Percentiles rank a stretch among this genome's conserved stretches.
These are phyloP conservation scores for Mycena albidolilacea DNA, from an alignment of 768 basidiomycete species.

Conservation along the genomic window DNA sequence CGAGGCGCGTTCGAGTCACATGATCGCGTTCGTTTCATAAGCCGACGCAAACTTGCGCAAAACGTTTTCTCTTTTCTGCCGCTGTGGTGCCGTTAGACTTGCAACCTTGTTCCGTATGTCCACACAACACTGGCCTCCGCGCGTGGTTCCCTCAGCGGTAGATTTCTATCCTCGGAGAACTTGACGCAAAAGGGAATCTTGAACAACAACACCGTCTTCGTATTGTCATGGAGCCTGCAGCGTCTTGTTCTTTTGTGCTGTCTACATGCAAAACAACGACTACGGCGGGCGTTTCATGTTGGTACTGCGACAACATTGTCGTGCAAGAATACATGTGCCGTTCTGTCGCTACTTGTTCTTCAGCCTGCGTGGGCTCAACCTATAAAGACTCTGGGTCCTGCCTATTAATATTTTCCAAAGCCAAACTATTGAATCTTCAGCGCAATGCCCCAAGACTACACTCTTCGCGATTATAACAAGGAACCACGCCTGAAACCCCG, in stretches of 20 bases:
- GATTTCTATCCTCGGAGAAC: no score
- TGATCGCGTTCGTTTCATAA: no score
- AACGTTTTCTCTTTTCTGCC: no score
- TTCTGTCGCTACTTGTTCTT: slow-evolving; percentile 8
- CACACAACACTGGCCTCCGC: no score
- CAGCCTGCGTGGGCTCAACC: background rate
- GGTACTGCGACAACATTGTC: slow-evolving; percentile 13
- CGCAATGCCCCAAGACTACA: slow-evolving; percentile 14
- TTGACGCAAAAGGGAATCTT: background rate
- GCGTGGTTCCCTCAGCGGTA: no score
- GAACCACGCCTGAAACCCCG: background rate
- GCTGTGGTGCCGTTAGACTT: no score
- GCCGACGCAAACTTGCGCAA: no score
- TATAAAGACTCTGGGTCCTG: slow-evolving; percentile 12
- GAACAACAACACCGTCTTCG: slow-evolving; percentile 17
- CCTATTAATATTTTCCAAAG: no score
- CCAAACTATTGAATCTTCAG: background rate
- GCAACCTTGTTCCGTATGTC: no score
- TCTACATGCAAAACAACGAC: slow-evolving; percentile 9
- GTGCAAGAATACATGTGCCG: slow-evolving; percentile 12
- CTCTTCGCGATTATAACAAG: background rate
- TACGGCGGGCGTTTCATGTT: background rate
- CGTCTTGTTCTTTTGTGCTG: background rate
- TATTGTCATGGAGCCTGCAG: slow-evolving; percentile 18
- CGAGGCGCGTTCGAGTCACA: no score